These are phyloP conservation scores for Kwoniella heveanensis DNA, from an alignment of 768 basidiomycete species.

Conservation along the genomic window DNA sequence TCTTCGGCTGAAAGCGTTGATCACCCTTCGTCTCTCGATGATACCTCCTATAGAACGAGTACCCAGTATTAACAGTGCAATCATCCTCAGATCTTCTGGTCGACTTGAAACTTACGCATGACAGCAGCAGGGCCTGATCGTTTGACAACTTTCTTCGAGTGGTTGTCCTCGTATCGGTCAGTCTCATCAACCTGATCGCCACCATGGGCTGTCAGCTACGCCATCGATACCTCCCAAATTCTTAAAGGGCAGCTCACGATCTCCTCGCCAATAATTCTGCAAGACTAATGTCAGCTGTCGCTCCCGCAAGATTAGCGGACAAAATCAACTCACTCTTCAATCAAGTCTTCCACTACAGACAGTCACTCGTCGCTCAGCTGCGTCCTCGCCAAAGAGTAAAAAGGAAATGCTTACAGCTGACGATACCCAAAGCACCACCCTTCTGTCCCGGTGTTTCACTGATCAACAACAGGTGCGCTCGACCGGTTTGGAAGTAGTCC, in stretches of 20 bases:
- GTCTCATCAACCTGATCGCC: conserved; percentile 73
- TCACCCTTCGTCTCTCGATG: conserved; percentile 52
- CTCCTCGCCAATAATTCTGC: conserved; percentile 81
- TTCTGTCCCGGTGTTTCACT: conserved; percentile 77
- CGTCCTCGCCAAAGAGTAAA: not conserved
- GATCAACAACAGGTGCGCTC: conserved; percentile 86
- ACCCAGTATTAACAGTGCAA: not conserved
- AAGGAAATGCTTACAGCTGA: conserved; percentile 62
- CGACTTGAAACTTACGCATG: conserved; percentile 60
- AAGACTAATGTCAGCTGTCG: conserved; percentile 12
- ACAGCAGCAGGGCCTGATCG: conserved; percentile 71
- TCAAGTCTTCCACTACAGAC: conserved; percentile 54
- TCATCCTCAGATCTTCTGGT: not conserved
- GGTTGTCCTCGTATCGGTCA: conserved; percentile 84
- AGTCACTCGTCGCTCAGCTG: not conserved
- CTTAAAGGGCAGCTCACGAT: conserved; percentile 64
- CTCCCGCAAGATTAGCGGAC: not conserved
- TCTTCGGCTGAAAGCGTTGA: conserved; percentile 39
- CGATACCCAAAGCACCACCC: conserved; percentile 85
- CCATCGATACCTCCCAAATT: no score
- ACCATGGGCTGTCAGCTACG: not conserved
- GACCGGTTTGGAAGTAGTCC: conserved; percentile 91
- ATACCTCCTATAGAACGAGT: conserved; percentile 45
- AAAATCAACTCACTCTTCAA: conserved; percentile 62
- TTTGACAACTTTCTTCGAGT: conserved; percentile 71